Evolutionary conservation across 371 early-diverging fungal species (phyloP), one percentile per base, ranked within the genome.

Genomic region (Mucor sp.): DNA sequence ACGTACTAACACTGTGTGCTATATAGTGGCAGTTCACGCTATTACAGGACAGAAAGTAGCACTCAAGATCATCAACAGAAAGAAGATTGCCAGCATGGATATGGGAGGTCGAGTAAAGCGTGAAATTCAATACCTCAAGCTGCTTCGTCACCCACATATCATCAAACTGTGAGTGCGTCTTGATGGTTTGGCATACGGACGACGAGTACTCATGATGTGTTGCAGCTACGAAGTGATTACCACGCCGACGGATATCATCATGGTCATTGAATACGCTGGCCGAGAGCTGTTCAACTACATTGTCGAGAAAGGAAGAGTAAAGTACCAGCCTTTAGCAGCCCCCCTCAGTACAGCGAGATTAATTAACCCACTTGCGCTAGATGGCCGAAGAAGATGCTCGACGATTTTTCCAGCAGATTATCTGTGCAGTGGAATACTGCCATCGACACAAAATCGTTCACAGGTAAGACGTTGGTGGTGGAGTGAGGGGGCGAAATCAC

Each of bases 361-460:
- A 17, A 56, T 56, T n/a, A 14, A 5, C 21, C 21, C 6, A 30
- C 35, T 35, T 1, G 14, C 44, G 4, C 12, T 72, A 94, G 90
- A 90, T 97, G 91, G 79, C 88, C 37, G 98, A 97, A 78, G 89
- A 89, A 73, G 96, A 96, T 67, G 95, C 94, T 0, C 85, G 97
- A 41, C 78, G 93, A 32, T 95, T 97, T 77, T 98, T 99, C 75
- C 96, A 97, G 79, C 99, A 99, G 81, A 93, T 99, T 35, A 92
- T 99, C 28, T 95, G 94, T 72, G 99, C 99, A 0, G 93, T 99
- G 14, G 97, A 97, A 74, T 99, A 97, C 79, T 99, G 99, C 78
- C 99, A 99, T 81, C 86, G 95, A 56, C 94, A 95, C 72, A 96
- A 95, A 65, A 97, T 99, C 74, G 97, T 97, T 35, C 99, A 99